Evolutionary conservation across 305 asterid genomes (phyloP), one percentile per base, ranked within the genome.

Genomic region (Euphrasia arctica): DNA sequence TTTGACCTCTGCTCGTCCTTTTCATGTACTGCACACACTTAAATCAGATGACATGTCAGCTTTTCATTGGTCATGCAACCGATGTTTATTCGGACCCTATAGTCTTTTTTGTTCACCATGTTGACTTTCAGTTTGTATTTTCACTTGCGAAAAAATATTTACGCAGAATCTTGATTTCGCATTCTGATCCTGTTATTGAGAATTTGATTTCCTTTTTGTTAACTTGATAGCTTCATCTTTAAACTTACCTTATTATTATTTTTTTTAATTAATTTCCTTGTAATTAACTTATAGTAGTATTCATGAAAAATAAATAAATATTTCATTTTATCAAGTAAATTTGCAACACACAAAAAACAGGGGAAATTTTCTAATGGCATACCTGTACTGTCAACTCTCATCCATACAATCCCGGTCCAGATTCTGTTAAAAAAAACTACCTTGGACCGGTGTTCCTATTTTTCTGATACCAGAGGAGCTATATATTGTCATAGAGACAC

Each of bases 391-490:
- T 22, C 61, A 68, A 48, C 54, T 73, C 54, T 51, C 57, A 49
- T 71, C 79, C 81, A 66, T 74, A 64, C 74, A 75, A 70, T 68
- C 36, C 76, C 74, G 73, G 81, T 73, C 66, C 54, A 66, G 42
- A 4, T 77, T 65, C 70, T 27, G 72, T 71, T 72, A 29, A 29
- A 8, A 49, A 63, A 72, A 56, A 68, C 75, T 12, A 39, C 59
- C 58, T 52, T 45, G 60, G 65, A 63, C 73, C 77, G 75, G 75
- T 18, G 42, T 47, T 42, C 61, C 52, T 14, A 18, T 10, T 47
- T n/a, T 25, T 52, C 10, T 48, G 56, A 55, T 43, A 62, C 52
- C 27, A 25, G 12, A 55, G 11, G 39, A 59, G 1, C 12, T 15
- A 8, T 34, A 9, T 50, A n/a, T 59, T 9, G 31, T 52, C 47